Conservation (phyloP, 2,329 filamentous ascomycete species). For the Cladorrhinum sp. region DNA sequence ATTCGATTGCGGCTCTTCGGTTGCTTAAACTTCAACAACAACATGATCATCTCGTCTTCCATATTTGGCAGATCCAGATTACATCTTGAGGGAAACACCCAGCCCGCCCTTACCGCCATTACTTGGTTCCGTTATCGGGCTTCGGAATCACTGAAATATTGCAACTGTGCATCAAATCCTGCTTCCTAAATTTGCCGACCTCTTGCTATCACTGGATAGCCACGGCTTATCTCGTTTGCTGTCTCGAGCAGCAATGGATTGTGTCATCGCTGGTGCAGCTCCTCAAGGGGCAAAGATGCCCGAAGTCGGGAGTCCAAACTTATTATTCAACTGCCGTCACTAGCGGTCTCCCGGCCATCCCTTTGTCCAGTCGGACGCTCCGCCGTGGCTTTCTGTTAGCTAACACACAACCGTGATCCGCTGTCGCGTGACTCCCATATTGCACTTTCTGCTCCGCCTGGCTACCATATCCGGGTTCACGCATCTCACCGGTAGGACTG, state of each 20-base stretch:
- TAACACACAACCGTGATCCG: constrained; percentile 20
- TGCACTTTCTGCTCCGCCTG: constrained; percentile 5
- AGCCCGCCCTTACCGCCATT: background rate
- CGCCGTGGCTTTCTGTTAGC: constrained; percentile 28
- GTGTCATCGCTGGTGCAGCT: constrained; percentile 3
- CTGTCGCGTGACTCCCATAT: constrained; percentile 24
- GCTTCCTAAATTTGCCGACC: constrained; percentile 6
- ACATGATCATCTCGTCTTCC: background rate
- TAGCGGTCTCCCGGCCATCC: background rate
- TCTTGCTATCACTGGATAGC: background rate
- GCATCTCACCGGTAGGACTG: background rate
- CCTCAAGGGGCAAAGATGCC: constrained; percentile 7
- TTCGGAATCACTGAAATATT: background rate
- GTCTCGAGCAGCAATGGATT: constrained; percentile 9
- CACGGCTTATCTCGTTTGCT: constrained; percentile 16
- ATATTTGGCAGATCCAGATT: background rate
- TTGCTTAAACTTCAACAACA: background rate
- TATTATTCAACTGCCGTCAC: background rate
- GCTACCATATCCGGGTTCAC: background rate
- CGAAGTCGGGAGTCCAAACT: constrained; percentile 25
- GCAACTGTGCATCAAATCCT: background rate
- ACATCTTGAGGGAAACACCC: background rate
- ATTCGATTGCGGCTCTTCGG: background rate
- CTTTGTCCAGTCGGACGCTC: constrained; percentile 23
- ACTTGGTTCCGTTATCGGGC: constrained; percentile 13